phyloP scores from a whole-genome alignment of 257 asterid genomes.

The Vinca minor region DNA sequence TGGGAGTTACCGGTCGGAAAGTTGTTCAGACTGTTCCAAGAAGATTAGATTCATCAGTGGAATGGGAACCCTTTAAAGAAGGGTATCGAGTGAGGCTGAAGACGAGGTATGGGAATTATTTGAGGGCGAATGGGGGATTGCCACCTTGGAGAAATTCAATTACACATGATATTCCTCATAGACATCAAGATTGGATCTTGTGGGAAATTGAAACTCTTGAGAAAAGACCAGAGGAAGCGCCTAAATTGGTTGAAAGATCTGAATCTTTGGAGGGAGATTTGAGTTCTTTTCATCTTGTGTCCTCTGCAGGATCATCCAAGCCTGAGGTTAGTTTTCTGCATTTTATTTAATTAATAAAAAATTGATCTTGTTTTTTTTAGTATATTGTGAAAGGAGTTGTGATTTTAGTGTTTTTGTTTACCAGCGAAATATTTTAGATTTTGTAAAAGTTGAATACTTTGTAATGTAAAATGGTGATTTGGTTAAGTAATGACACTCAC shows the following conservation, averaged over 20 bases:
- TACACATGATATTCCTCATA: constrained; percentile 75
- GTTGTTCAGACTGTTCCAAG: constrained; percentile 53
- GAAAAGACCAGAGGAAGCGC: constrained; percentile 34
- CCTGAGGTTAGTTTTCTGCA: constrained; percentile 22
- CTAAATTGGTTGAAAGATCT: constrained; percentile 23
- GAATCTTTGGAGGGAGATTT: constrained; percentile 32
- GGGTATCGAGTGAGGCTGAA: constrained; percentile 56
- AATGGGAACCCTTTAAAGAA: constrained; percentile 80
- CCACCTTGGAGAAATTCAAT: constrained; percentile 95
- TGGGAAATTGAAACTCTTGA: constrained; percentile 69
- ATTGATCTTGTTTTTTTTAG: not conserved
- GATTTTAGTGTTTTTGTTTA: no score
- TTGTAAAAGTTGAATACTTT: no score
- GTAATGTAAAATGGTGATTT: no score
- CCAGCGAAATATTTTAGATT: no score
- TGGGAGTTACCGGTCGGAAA: constrained; percentile 70
- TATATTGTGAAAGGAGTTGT: not conserved
- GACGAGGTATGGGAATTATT: constrained; percentile 64
- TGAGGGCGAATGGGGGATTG: constrained; percentile 81
- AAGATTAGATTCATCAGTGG: constrained; percentile 54
- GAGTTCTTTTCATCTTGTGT: constrained; percentile 33
- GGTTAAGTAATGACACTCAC: no score
- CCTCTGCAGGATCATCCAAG: constrained; percentile 18
- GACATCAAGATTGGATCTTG: constrained; percentile 60
- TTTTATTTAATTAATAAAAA: no score